phyloP scores from a whole-genome alignment of 23 red algal genomes.

The Gracilaria caudata region DNA sequence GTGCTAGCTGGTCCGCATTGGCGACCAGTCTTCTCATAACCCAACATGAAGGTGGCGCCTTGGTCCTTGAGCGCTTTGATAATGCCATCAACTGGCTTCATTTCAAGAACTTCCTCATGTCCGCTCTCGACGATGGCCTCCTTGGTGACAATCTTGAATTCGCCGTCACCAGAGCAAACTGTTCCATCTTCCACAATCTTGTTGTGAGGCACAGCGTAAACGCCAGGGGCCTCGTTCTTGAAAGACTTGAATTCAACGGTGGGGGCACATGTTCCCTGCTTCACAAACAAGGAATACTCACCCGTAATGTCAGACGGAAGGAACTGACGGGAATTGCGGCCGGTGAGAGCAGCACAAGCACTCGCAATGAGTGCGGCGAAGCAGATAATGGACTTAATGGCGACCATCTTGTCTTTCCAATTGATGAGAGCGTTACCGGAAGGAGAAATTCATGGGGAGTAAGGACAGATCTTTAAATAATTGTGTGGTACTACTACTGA shows the following conservation, averaged over 20 bases:
- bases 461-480: constrained; percentile 17
- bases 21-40: constrained; percentile 35
- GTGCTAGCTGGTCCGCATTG: constrained; percentile 30
- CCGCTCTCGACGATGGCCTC: constrained; percentile 34
- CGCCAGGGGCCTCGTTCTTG: constrained; percentile 21
- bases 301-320: constrained; percentile 48
- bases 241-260: constrained; percentile 50
- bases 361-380: constrained; percentile 21
- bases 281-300: constrained; percentile 53
- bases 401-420: constrained; percentile 34
- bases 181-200: constrained; percentile 49
- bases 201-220: constrained; percentile 56
- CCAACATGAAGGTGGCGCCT: constrained; percentile 63
- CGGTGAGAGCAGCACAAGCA: constrained; percentile 24
- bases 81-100: constrained; percentile 36
- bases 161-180: constrained; percentile 41
- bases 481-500: constrained; percentile 2
- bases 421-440: background rate
- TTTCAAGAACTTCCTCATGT: constrained; percentile 31
- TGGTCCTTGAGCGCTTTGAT: constrained; percentile 39
- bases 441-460: background rate
- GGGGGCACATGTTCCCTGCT: constrained; percentile 56
- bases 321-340: constrained; percentile 42
- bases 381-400: constrained; percentile 37
- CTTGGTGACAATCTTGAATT: constrained; percentile 44